Evolutionary conservation across 768 basidiomycete species (phyloP).

Genomic region (Strobilomyces echinocephalus): DNA sequence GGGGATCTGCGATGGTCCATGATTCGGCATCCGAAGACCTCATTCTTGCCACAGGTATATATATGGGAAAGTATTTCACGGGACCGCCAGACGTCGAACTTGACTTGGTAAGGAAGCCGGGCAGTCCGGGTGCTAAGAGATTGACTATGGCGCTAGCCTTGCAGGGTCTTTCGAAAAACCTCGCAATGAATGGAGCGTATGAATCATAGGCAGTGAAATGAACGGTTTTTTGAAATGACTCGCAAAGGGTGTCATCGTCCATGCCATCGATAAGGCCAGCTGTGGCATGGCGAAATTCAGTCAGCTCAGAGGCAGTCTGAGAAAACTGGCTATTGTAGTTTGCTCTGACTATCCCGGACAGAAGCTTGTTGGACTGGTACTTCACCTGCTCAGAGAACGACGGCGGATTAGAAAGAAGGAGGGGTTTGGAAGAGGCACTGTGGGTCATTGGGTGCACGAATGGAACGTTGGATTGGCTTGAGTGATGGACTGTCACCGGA

Average conservation of each 20-base stretch:
- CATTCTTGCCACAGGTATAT: not conserved
- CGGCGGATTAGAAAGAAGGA: too few relatives aligned
- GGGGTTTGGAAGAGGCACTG: too few relatives aligned
- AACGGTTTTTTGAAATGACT: not conserved
- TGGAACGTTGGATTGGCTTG: too few relatives aligned
- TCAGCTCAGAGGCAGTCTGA: not conserved
- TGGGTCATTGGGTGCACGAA: too few relatives aligned
- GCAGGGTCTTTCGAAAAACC: constrained; percentile 7
- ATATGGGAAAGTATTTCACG: not conserved
- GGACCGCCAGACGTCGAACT: not conserved
- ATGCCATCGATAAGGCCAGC: not conserved
- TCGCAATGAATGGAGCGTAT: constrained; percentile 11
- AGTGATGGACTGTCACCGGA: too few relatives aligned
- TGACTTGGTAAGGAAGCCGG: constrained; percentile 10
- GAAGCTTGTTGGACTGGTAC: not conserved
- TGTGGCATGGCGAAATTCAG: not conserved
- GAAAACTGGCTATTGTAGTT: not conserved
- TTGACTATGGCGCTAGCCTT: not conserved
- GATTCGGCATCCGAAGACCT: not conserved
- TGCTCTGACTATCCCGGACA: not conserved
- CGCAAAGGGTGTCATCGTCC: not conserved
- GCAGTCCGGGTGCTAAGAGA: constrained; percentile 15
- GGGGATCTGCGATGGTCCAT: not conserved
- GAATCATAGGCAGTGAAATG: constrained; percentile 10
- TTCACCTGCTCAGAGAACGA: too few relatives aligned